phyloP scores from a whole-genome alignment of 495 filamentous ascomycete species.

The Friedmanniomyces simplex region DNA sequence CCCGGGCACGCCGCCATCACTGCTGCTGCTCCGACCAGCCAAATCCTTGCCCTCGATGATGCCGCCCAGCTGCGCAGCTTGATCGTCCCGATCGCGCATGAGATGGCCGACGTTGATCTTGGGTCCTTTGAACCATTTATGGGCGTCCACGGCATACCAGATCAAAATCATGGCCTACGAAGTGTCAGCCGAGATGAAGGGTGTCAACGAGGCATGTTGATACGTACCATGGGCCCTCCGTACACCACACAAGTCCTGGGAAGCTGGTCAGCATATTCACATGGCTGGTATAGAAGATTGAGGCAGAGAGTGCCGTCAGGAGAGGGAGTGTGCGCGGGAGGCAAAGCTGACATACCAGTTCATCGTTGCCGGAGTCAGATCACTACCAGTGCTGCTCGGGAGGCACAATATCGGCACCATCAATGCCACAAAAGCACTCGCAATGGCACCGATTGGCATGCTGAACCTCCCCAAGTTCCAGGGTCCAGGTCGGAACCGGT shows the following conservation, averaged over 20 bases:
- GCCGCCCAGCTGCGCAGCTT: constrained; percentile 9
- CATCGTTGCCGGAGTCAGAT: constrained; percentile 37
- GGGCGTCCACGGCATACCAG: constrained; percentile 51
- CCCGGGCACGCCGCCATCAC: constrained; percentile 4
- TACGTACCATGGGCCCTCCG: constrained; percentile 41
- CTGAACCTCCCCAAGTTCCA: constrained; percentile 63
- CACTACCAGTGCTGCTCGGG: constrained; percentile 46
- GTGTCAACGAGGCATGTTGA: background rate
- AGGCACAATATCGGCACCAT: constrained; percentile 71
- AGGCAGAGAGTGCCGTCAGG: background rate
- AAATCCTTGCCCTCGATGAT: constrained; percentile 24
- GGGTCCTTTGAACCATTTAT: constrained; percentile 59
- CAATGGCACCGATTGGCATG: constrained; percentile 49
- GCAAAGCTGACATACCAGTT: constrained; percentile 1
- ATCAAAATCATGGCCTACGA: constrained; percentile 47
- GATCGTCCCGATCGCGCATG: constrained; percentile 27
- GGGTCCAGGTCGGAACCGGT: constrained; percentile 58
- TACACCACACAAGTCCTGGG: constrained; percentile 69
- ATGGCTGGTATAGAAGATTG: no score
- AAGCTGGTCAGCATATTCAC: constrained; percentile 47
- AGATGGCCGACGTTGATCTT: constrained; percentile 52
- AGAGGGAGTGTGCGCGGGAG: background rate
- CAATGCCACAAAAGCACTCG: constrained; percentile 52
- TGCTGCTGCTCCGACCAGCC: background rate
- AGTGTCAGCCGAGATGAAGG: background rate